Percentiles rank a stretch among this genome's conserved stretches.
phyloP scores from a whole-genome alignment of 495 filamentous ascomycete genomes.

The Penicillium egyptiacum region DNA sequence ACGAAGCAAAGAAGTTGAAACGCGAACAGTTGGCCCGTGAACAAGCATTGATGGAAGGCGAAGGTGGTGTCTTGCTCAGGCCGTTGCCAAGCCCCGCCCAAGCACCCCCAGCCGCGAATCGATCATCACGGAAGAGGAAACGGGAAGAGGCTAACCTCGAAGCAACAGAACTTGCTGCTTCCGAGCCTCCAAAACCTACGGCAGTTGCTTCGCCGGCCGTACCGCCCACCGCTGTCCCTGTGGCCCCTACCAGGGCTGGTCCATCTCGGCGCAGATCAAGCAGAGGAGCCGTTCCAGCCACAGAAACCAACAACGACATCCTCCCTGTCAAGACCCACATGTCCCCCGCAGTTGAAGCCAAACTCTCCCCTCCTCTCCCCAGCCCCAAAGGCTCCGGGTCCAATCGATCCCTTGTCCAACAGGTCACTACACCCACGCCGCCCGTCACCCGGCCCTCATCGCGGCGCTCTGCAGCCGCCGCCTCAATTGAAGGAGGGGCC shows the following conservation, averaged over 20 bases:
- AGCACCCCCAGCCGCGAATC: slow-evolving; percentile 17
- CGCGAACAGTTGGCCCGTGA: slow-evolving; percentile 63
- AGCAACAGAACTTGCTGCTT: background rate
- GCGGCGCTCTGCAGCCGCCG: slow-evolving; percentile 43
- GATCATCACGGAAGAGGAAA: slow-evolving; percentile 33
- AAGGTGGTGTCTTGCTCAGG: slow-evolving; percentile 13
- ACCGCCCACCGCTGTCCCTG: background rate
- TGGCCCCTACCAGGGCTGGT: background rate
- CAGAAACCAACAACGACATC: slow-evolving; percentile 31
- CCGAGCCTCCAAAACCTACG: background rate
- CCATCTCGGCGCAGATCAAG: slow-evolving; percentile 24
- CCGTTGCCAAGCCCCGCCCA: slow-evolving; percentile 14
- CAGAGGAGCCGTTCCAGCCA: slow-evolving; percentile 48
- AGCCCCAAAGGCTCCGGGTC: slow-evolving; percentile 35
- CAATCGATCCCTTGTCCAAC: slow-evolving; percentile 18
- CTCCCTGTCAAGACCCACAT: slow-evolving; percentile 15
- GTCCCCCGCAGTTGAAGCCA: slow-evolving; percentile 21
- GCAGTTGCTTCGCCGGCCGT: slow-evolving; percentile 5
- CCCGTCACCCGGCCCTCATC: slow-evolving; percentile 44
- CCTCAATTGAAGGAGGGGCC: slow-evolving; percentile 34
- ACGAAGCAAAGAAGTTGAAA: slow-evolving; percentile 90
- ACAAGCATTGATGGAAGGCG: slow-evolving; percentile 57
- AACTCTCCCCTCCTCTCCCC: slow-evolving; percentile 24
- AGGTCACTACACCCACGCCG: slow-evolving; percentile 33
- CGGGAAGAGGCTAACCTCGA: slow-evolving; percentile 19